Evolutionary conservation across 1,284 basidiomycete species (phyloP), one percentile per base, ranked within the genome.

Genomic region (Malassezia sympodialis): DNA sequence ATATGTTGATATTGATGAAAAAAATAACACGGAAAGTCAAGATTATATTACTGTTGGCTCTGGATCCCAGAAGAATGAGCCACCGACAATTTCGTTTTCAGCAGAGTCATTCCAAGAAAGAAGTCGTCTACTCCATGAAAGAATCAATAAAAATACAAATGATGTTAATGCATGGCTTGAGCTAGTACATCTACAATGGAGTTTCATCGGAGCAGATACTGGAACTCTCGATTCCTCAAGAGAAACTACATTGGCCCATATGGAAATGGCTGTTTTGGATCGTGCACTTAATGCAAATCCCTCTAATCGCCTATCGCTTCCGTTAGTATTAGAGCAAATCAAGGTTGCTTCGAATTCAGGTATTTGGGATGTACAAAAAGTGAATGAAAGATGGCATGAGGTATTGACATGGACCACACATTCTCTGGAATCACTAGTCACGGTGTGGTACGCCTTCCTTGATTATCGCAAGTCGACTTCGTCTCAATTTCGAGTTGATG

Each of bases 251-350:
- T 21, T 47, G 23, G 49, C 55, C 0, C 28, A 24, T 10, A 45
- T 48, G 50, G 39, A 52, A 27, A 17, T 57, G 21, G 44, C 49
- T n/a, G 55, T 57, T 5, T 15, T 57, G 26, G 49, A 57, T n/a
- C 43, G 49, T 7, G 55, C 55, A 4, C 17, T 42, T 19, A 11
- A 37, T 8, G 42, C 41, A 6, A 21, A 23, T 17, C 14, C 5
- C 5, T 7, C 12, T 4, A 56, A 56, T 37, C 15, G 12, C 2
- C 12, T 8, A 2, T 31, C 49, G 4, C 7, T 56, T 5, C 26
- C 48, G 6, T 27, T 56, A 2, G 17, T 14, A 30, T n/a, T 51
- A 12, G 43, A 34, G 6, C n/a, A 45, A 21, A 28, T 56, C 5
- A 34, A 23, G 4, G 39, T 56, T 17, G 28, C 43, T 8, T 17